Evolutionary conservation across 73 alveolate genomes (phyloP).

Genomic region (Paramecium primaurelia): DNA sequence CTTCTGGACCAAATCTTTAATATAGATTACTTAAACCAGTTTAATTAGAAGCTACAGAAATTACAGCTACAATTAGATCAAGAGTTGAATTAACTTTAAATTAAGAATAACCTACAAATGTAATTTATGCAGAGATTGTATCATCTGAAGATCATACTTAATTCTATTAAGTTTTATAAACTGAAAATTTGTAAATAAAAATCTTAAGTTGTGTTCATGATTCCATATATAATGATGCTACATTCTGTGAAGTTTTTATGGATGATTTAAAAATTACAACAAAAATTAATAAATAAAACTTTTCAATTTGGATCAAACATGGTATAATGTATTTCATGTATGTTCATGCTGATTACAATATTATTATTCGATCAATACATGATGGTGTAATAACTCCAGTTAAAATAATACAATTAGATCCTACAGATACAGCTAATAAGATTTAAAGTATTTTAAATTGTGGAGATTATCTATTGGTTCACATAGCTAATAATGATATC

Average conservation of each 20-base stretch:
- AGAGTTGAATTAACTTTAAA: not conserved
- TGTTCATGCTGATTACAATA: not conserved
- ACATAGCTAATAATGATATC: not conserved
- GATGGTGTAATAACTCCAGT: not conserved
- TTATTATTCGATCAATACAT: not conserved
- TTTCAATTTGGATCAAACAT: not conserved
- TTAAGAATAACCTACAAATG: not conserved
- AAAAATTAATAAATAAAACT: not conserved
- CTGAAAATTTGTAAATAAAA: not conserved
- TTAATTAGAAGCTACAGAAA: not conserved
- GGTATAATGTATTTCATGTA: not conserved
- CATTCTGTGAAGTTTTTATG: not conserved
- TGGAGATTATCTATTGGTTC: not conserved
- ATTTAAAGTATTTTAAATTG: not conserved
- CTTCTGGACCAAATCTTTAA: conserved; percentile 37
- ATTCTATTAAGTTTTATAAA: not conserved
- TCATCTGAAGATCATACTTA: not conserved
- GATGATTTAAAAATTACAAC: not conserved
- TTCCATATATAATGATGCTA: not conserved
- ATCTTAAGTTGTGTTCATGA: not conserved
- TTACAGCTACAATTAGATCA: not conserved
- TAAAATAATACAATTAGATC: not conserved
- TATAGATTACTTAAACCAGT: not conserved
- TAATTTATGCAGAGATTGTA: not conserved
- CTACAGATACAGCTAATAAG: not conserved